Base-by-base conservation (phyloP, 495 filamentous ascomycete genomes). In the Penicilliopsis zonata region DNA sequence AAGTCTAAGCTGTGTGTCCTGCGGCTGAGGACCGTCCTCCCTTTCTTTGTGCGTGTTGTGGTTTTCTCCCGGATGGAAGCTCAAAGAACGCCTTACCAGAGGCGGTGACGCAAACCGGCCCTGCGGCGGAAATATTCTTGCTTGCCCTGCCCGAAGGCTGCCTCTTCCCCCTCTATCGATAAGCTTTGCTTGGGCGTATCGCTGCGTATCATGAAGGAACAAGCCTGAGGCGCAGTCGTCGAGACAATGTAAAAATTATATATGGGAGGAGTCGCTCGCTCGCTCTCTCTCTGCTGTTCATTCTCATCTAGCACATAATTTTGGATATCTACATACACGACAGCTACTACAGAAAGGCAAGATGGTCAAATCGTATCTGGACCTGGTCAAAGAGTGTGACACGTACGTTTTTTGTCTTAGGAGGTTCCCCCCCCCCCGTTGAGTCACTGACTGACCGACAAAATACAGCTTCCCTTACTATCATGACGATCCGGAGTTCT, bases 391-490 rank as follows among this genome's bases (percentile, higher is more conserved):
- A 18, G 71, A 76, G 49, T 76, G 68, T 41, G 80, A 86, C 61
- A 68, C 57, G 78, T 82, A 52, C 50, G 57, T 58, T 8, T 27
- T 12, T 5, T 12, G 25, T 5, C 25, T 27, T 13, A 16, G 30
- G 21, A 12, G 15, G 17, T 9, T 1, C n/a, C n/a, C n/a, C n/a
- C n/a, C n/a, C n/a, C n/a, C n/a, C n/a, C n/a, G n/a, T n/a, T 9
- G 9, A 9, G 16, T n/a, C 21, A 14, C 35, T 49, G 19, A 52
- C 31, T 28, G 10, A 4, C 31, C 16, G 16, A 33, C 18, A 8
- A 28, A 14, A 3, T 9, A 15, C 18, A 85, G 80, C 49, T 85
- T 85, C 48, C 80, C 81, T 4, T 76, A 85, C 46, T 60, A 65
- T 23, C 61, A 76, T 19, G 63, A 59, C 28, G 58, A 76, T 33